These are phyloP conservation scores for Delphinella strobiligena DNA, from an alignment of 2,329 filamentous ascomycete species.

Conservation along the genomic window DNA sequence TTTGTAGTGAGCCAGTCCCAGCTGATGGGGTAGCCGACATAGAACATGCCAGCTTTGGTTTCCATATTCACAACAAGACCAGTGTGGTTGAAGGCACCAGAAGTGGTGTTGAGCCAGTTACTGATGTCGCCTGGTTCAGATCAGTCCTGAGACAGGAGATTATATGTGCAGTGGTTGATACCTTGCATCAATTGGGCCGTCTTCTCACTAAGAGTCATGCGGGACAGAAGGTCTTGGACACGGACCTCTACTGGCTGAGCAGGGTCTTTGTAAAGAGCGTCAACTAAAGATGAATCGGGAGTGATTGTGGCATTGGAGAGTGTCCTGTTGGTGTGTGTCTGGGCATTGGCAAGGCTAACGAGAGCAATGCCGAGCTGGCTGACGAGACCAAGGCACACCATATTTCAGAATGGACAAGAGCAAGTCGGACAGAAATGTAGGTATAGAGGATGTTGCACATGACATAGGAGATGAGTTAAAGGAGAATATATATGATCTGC, in stretches of 20 bases:
- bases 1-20: constrained; percentile 52
- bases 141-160: no score
- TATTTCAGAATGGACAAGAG: background rate
- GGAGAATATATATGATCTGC: background rate
- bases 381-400: background rate
- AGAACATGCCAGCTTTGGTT: constrained; percentile 55
- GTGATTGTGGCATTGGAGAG: no score
- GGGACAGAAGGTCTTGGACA: constrained; percentile 53
- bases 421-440: background rate
- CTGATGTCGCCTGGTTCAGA: constrained; percentile 49
- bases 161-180: no score
- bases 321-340: constrained; percentile 5
- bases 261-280: constrained; percentile 50
- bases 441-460: background rate
- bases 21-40: constrained; percentile 55
- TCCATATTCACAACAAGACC: constrained; percentile 57
- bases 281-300: constrained; percentile 21
- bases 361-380: background rate
- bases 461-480: background rate
- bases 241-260: constrained; percentile 50
- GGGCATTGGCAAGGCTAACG: constrained; percentile 1
- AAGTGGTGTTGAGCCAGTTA: constrained; percentile 61
- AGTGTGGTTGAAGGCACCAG: constrained; percentile 53
- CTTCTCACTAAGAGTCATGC: constrained; percentile 68
- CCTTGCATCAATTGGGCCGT: constrained; percentile 48